A percentile compares a stretch with the other conserved stretches of the same genome.
These are phyloP conservation scores for Chloris gayana DNA, from an alignment of 176 grass and related monocot genomes.

Conservation along the genomic window DNA sequence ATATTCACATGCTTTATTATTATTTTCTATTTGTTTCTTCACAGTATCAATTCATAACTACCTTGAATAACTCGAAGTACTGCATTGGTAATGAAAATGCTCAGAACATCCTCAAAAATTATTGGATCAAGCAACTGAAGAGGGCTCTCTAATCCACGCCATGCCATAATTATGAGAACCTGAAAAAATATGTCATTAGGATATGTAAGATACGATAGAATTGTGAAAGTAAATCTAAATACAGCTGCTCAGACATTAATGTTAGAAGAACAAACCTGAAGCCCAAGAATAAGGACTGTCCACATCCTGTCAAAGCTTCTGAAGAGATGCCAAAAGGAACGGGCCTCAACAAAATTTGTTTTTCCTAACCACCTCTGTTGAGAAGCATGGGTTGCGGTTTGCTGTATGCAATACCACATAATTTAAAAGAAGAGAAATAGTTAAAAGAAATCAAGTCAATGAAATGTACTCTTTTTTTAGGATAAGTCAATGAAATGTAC, in stretches of 20 bases:
- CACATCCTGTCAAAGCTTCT: slow-evolving; percentile 98
- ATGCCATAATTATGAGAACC: slow-evolving; percentile 97
- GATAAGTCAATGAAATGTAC: slow-evolving; percentile 29
- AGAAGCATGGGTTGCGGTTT: slow-evolving; percentile 30
- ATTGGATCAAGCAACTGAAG: slow-evolving; percentile 81
- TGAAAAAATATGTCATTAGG: slow-evolving; percentile 46
- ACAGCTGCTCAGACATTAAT: slow-evolving; percentile 18
- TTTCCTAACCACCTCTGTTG: slow-evolving; percentile 80
- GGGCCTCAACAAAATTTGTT: slow-evolving; percentile 90
- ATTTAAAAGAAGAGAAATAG: slow-evolving; percentile 34
- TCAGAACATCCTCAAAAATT: slow-evolving; percentile 81
- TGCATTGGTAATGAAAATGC: slow-evolving; percentile 96
- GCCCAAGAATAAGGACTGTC: slow-evolving; percentile 85
- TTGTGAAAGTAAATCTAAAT: slow-evolving; percentile 36
- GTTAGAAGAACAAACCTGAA: slow-evolving; percentile 65
- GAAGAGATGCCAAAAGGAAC: slow-evolving; percentile 96
- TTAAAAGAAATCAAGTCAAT: slow-evolving; percentile 27
- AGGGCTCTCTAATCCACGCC: slow-evolving; percentile 83
- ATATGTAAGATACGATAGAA: slow-evolving; percentile 31
- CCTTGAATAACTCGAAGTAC: slow-evolving; percentile 89
- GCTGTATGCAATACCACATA: slow-evolving; percentile 46
- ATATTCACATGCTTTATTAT: background rate
- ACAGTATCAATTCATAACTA: slow-evolving; percentile 19
- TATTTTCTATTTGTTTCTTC: background rate
- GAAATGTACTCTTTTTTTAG: slow-evolving; percentile 29